Evolutionary conservation across 1,139 yeast species (phyloP), one percentile per base, ranked within the genome.

Genomic region (Magnusiomyces clavatus): DNA sequence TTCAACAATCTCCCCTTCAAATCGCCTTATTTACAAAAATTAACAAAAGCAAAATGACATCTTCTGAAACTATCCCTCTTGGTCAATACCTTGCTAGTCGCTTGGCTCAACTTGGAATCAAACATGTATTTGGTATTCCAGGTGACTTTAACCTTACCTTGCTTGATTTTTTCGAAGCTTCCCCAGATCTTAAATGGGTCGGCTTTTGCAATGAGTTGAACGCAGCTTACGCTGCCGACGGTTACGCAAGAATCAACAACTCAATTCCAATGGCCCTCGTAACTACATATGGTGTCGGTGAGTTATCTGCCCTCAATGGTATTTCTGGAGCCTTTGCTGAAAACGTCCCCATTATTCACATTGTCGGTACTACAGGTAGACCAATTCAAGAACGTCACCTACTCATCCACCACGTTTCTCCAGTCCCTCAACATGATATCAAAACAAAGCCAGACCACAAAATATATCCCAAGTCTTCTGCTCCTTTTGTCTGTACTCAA

Each of bases 261-360:
- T 70, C 57, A 14, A 56, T 61, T 2, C 73, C 73, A 2, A 73
- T 70, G 34, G 74, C 66, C 12, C 54, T 71, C 45, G 62, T 71
- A 53, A 79, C 87, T 42, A 81, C 87, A 16, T 85, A 75, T 68
- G 96, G 95, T 52, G 96, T 88, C 48, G 96, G 96, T 54, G 96
- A 87, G 69, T 76, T 87, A 55, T 81, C 87, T 52, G 95, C 95
- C 13, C 68, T 87, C 58, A 88, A 87, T 69, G 96, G 95, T 50
- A 75, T 86, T 56, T 80, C 90, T 47, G 95, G 95, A 57, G 81
- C 95, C 6, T 84, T 77, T 69, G 84, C 92, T 46, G 96, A 87
- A 67, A 82, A 77, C 64, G 81, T 80, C 38, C 95, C 95, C 11
- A 75, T 87, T 34, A 73, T 88, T 54, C 95, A 86, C 69, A 81